Conservation (phyloP, 2,329 filamentous ascomycete genomes). For the Colletotrichum neosansevieriae region DNA sequence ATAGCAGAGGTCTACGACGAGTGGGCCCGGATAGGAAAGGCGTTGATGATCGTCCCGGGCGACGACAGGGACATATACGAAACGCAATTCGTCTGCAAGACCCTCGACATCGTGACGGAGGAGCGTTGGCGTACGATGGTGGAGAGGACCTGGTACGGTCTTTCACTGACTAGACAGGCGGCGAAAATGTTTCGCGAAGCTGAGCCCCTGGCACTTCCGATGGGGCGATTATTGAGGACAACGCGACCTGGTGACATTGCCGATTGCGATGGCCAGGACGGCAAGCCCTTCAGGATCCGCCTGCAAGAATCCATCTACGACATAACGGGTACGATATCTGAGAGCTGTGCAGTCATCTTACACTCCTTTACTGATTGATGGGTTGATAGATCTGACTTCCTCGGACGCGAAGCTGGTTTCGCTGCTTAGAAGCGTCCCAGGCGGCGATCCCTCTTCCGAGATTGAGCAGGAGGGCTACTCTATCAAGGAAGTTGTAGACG, state of each 20-base stretch:
- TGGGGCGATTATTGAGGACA: conserved; percentile 14
- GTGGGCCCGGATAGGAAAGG: background rate
- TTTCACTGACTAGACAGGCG: background rate
- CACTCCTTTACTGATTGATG: background rate
- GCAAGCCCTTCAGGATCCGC: conserved; percentile 16
- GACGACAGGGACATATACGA: conserved; percentile 23
- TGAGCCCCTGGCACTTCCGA: background rate
- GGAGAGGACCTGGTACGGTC: conserved; percentile 7
- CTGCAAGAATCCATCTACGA: conserved; percentile 31
- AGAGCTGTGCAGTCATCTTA: no score
- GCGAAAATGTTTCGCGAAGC: background rate
- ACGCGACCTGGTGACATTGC: conserved; percentile 22
- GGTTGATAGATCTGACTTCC: background rate
- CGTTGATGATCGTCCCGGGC: conserved; percentile 13
- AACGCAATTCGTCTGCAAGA: background rate
- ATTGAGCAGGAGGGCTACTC: background rate
- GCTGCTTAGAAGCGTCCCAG: conserved; percentile 6
- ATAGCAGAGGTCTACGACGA: conserved; percentile 29
- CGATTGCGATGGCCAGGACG: conserved; percentile 13
- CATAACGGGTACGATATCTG: conserved; percentile 25
- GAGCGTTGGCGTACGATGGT: background rate
- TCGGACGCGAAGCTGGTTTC: background rate
- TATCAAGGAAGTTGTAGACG: background rate
- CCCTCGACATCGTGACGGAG: background rate
- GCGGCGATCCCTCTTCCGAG: conserved; percentile 20